phyloP scores from a whole-genome alignment of 2,329 filamentous ascomycete species.

The Verticillium zaregamsianum region DNA sequence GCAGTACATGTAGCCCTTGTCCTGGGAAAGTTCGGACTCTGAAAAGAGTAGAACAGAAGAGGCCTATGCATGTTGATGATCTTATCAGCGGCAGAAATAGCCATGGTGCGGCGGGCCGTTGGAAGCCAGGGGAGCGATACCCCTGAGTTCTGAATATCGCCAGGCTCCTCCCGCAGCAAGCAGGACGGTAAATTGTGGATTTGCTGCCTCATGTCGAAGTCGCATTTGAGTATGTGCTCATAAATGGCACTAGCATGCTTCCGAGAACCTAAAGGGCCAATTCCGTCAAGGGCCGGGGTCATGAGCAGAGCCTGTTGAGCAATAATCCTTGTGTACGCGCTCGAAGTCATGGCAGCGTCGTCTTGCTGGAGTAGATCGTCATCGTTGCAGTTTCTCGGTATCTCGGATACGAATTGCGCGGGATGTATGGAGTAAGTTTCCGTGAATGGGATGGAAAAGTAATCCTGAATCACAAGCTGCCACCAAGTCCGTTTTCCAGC shows the following conservation, averaged over 20 bases:
- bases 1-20: constrained; percentile 28
- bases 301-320: constrained; percentile 24
- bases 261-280: constrained; percentile 20
- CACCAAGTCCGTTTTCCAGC: constrained; percentile 30
- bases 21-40: constrained; percentile 20
- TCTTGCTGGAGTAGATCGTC: constrained; percentile 14
- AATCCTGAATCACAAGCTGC: constrained; percentile 31
- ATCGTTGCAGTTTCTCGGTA: constrained; percentile 26
- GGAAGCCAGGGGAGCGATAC: constrained; percentile 20
- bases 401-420: constrained; percentile 24
- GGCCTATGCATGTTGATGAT: constrained; percentile 34
- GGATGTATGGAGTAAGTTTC: constrained; percentile 27
- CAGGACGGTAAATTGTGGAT: constrained; percentile 23
- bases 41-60: constrained; percentile 26
- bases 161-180: constrained; percentile 19
- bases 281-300: constrained; percentile 22
- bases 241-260: constrained; percentile 24
- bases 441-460: constrained; percentile 29
- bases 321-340: constrained; percentile 21
- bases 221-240: constrained; percentile 24
- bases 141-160: constrained; percentile 7
- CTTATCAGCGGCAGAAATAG: constrained; percentile 33
- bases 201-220: constrained; percentile 22
- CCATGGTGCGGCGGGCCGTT: constrained; percentile 28
- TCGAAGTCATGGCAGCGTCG: constrained; percentile 11